These are phyloP conservation scores for Paecilomyces sp. DNA, from an alignment of 2,329 filamentous ascomycete species.

Conservation along the genomic window DNA sequence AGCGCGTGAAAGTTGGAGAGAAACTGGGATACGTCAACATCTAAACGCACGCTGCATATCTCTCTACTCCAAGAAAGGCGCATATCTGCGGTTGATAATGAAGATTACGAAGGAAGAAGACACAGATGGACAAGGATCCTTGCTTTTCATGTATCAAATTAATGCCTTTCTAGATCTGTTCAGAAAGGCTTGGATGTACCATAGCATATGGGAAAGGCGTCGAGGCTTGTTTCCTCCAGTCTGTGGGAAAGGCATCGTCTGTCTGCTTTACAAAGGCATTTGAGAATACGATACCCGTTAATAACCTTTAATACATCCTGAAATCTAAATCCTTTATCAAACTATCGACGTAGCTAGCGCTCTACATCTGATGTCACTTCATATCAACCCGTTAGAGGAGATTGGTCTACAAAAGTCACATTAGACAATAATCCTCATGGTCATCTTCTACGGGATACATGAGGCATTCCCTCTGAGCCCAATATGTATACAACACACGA, in stretches of 20 bases:
- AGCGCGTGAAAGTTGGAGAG: conserved; percentile 83
- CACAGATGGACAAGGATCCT: background rate
- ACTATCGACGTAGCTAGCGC: no score
- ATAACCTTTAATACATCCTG: background rate
- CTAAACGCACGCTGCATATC: background rate
- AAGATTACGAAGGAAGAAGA: background rate
- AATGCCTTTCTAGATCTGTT: background rate
- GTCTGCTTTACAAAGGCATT: background rate
- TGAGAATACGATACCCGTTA: background rate
- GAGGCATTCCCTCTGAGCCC: no score
- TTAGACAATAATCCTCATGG: background rate
- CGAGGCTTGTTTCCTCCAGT: background rate
- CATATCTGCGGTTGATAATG: background rate
- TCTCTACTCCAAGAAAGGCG: background rate
- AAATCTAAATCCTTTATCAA: background rate
- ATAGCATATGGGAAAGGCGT: background rate
- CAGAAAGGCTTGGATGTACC: background rate
- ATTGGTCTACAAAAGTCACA: no score
- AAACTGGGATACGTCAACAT: conserved; percentile 65
- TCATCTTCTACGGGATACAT: background rate
- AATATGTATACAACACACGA: no score
- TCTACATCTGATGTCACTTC: conserved; percentile 24
- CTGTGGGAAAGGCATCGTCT: conserved; percentile 17
- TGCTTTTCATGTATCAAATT: background rate
- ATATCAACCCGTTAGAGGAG: no score